Conservation (phyloP, 176 grass and related monocot genomes). For the Poa pratensis region DNA sequence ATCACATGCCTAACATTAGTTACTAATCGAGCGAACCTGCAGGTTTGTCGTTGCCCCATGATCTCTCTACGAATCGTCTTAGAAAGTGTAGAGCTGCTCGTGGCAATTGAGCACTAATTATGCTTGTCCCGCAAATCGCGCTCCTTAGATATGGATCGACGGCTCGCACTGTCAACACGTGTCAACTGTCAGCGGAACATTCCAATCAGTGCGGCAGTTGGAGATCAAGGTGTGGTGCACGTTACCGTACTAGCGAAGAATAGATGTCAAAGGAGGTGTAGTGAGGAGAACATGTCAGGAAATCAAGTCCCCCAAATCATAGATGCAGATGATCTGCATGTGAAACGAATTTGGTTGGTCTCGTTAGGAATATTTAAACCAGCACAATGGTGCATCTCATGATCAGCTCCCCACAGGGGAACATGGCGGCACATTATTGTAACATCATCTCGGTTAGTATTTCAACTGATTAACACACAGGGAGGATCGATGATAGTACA, state of each 20-base stretch:
- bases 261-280: constrained; percentile 29
- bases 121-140: not conserved
- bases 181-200: constrained; percentile 4
- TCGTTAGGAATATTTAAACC: not conserved
- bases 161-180: not conserved
- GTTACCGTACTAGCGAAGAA: not conserved
- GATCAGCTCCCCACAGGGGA: constrained; percentile 48
- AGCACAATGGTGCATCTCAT: not conserved
- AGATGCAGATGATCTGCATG: constrained; percentile 38
- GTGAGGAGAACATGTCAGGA: constrained; percentile 39
- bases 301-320: constrained; percentile 46
- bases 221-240: not conserved
- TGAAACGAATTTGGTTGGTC: constrained; percentile 28
- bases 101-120: not conserved
- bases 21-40: constrained; percentile 17
- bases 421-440: constrained; percentile 45
- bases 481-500: not conserved
- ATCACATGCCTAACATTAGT: constrained; percentile 23
- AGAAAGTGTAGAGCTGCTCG: not conserved
- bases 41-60: not conserved
- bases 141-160: not conserved
- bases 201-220: not conserved
- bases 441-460: not conserved
- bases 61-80: not conserved
- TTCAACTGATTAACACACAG: not conserved